Base-by-base conservation (phyloP, 345 rosid species). In the Hibiscus trionum region DNA sequence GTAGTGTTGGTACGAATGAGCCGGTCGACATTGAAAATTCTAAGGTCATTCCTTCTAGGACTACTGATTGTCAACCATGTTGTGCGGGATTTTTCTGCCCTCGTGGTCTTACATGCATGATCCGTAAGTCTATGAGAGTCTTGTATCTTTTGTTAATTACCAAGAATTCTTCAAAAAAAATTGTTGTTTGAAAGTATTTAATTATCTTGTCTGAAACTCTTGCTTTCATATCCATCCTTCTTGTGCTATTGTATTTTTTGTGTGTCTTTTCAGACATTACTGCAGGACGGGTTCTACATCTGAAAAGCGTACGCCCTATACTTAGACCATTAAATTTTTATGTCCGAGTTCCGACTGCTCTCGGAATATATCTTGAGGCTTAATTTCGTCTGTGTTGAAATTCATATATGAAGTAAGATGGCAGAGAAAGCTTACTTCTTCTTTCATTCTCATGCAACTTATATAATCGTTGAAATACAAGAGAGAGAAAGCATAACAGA, bases 81-180 rank as follows among this genome's bases (percentile, higher is more conserved):
- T 95, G 99, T 50, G 92, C 82, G 79, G 99, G 97, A 0, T 92
- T 95, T 81, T 89, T 95, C 88, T 92, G 97, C 35, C 99, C 99
- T 35, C 84, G 80, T 58, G 97, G 97, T 31, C 84, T 95, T 75
- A 90, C 99, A 5, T 92, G 97, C 88, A 95, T 95, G 99, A 89
- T 91, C 37, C 97, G 97, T 94, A 83, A 88, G 97, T 61, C 46
- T 73, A 39, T 68, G 7, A 56, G 52, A 50, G n/a, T n/a, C n/a
- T n/a, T n/a, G n/a, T n/a, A 75, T 66, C 70, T 19, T 53, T 53
- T 66, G 14, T n/a, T n/a, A n/a, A n/a, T n/a, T n/a, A n/a, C n/a
- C n/a, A n/a, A n/a, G n/a, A n/a, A n/a, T n/a, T n/a, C n/a, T n/a
- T n/a, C n/a, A n/a, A n/a, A n/a, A n/a, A n/a, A n/a, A n/a, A n/a